These are phyloP conservation scores for Hebeloma cylindrosporum DNA, from an alignment of 768 basidiomycete genomes.

Conservation along the genomic window DNA sequence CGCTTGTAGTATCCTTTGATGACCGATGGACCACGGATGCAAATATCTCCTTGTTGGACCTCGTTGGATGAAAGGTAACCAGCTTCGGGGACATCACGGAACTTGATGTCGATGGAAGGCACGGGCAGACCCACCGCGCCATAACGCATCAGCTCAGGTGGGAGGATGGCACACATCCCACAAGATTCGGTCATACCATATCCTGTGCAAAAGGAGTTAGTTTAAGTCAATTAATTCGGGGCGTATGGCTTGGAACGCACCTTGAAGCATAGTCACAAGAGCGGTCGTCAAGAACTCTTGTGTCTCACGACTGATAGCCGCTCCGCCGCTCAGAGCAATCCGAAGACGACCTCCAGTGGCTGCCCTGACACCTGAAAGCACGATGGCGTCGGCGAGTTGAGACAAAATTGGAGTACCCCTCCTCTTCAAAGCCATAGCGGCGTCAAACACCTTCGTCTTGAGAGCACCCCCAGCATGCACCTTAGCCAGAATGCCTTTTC, in stretches of 20 bases:
- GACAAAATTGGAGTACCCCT: conserved; percentile 63
- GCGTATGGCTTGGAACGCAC: conserved; percentile 39
- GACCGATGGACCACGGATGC: conserved; percentile 84
- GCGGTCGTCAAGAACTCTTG: conserved; percentile 87
- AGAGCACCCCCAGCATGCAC: conserved; percentile 66
- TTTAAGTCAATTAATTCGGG: not conserved
- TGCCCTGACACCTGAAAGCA: conserved; percentile 73
- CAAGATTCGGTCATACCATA: conserved; percentile 98
- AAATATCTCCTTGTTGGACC: conserved; percentile 84
- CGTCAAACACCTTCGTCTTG: conserved; percentile 78
- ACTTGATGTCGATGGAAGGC: conserved; percentile 87
- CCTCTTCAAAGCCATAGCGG: conserved; percentile 76
- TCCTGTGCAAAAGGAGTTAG: conserved; percentile 46
- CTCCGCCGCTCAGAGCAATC: conserved; percentile 81
- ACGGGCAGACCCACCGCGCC: conserved; percentile 83
- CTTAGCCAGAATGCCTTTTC: conserved; percentile 89
- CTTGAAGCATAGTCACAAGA: conserved; percentile 83
- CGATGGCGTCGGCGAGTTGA: conserved; percentile 68
- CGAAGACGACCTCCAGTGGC: conserved; percentile 89
- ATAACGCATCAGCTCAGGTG: conserved; percentile 77
- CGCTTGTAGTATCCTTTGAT: conserved; percentile 91
- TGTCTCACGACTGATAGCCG: conserved; percentile 80
- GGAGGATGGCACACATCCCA: conserved; percentile 86
- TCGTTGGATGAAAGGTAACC: conserved; percentile 76
- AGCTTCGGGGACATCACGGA: conserved; percentile 79